phyloP scores from a whole-genome alignment of 768 basidiomycete genomes.

The Boletus rex-veris region DNA sequence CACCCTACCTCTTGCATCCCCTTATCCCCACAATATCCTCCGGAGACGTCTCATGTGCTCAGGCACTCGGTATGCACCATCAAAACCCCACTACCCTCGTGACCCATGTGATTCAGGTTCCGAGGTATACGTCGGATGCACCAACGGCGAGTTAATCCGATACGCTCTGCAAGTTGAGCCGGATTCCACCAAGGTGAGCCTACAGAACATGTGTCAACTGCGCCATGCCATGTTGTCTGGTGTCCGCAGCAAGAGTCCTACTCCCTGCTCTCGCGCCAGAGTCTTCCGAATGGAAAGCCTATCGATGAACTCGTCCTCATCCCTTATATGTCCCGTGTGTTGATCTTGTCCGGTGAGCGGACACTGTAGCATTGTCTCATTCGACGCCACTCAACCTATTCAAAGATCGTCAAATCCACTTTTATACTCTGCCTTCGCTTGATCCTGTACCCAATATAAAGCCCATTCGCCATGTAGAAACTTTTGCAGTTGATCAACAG shows the following conservation, averaged over 20 bases:
- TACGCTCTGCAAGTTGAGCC: slow-evolving; percentile 64
- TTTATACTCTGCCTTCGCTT: slow-evolving; percentile 78
- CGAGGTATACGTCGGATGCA: slow-evolving; percentile 84
- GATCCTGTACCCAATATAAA: slow-evolving; percentile 67
- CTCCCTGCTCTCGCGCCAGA: slow-evolving; percentile 63
- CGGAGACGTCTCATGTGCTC: slow-evolving; percentile 40
- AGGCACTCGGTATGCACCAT: slow-evolving; percentile 49
- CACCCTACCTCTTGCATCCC: slow-evolving; percentile 57
- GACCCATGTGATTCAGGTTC: slow-evolving; percentile 46
- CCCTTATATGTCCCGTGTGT: slow-evolving; percentile 67
- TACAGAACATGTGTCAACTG: background rate
- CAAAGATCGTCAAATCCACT: slow-evolving; percentile 62
- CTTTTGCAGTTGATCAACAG: slow-evolving; percentile 80
- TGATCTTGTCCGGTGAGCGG: slow-evolving; percentile 70
- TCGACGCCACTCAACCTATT: background rate
- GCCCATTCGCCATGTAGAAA: slow-evolving; percentile 75
- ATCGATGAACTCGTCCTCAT: slow-evolving; percentile 80
- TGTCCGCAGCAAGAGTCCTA: slow-evolving; percentile 54
- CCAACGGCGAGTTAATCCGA: slow-evolving; percentile 80
- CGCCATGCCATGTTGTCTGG: background rate
- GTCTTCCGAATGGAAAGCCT: slow-evolving; percentile 62
- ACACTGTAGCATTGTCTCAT: background rate
- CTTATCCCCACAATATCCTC: slow-evolving; percentile 39
- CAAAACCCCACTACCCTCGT: background rate
- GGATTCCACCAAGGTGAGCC: slow-evolving; percentile 45